These are phyloP conservation scores for Parachaetomium inaequale DNA, from an alignment of 495 filamentous ascomycete species.

Conservation along the genomic window DNA sequence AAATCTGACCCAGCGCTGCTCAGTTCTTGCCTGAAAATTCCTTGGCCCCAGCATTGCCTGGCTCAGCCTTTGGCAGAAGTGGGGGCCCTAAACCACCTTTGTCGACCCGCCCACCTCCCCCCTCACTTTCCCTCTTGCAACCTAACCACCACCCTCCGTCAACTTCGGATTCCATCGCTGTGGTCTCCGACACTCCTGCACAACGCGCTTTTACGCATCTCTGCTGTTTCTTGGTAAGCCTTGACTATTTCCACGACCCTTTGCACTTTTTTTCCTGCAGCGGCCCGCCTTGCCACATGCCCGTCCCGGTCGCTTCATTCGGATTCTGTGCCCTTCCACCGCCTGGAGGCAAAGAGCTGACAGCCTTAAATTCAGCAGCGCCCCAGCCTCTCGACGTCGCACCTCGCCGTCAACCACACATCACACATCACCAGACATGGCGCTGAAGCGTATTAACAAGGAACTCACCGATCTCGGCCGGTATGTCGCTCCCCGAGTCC, in stretches of 20 bases:
- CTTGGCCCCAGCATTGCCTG: constrained; percentile 17
- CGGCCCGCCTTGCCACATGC: not conserved
- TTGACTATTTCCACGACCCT: constrained; percentile 7
- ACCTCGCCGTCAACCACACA: constrained; percentile 23
- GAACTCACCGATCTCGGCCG: constrained; percentile 98
- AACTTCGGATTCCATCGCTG: constrained; percentile 21
- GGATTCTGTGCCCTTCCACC: constrained; percentile 32
- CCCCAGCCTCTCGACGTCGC: constrained; percentile 14
- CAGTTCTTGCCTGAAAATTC: constrained; percentile 28
- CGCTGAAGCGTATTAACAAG: constrained; percentile 99
- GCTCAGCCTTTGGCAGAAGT: constrained; percentile 19
- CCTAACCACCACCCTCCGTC: constrained; percentile 20
- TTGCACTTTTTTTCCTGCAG: not conserved
- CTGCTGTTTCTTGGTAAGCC: constrained; percentile 17
- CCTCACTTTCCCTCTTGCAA: constrained; percentile 30
- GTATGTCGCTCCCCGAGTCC: constrained; percentile 54
- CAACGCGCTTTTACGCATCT: not conserved
- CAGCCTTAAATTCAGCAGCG: constrained; percentile 28
- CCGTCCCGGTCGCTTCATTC: constrained; percentile 22
- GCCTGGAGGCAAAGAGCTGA: constrained; percentile 28
- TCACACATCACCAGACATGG: constrained; percentile 61
- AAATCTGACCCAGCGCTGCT: constrained; percentile 14
- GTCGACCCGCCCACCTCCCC: constrained; percentile 26
- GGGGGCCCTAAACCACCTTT: constrained; percentile 27
- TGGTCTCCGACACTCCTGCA: constrained; percentile 12